Base-by-base conservation (phyloP, 2,329 filamentous ascomycete species). In the Aspergillus flavus region DNA sequence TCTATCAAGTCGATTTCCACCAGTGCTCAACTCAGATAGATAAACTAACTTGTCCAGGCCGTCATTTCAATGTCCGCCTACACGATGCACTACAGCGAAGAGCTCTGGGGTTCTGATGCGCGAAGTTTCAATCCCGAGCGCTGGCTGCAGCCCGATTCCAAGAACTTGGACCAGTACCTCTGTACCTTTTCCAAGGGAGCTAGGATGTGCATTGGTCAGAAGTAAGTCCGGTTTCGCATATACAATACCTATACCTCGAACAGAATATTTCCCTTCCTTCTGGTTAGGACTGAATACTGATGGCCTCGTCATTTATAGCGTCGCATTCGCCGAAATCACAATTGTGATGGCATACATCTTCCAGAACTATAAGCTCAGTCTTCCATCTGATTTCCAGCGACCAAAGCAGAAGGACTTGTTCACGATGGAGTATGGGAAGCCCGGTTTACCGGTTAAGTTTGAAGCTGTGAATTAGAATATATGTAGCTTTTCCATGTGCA, bases 61-160 rank as follows among this genome's bases (percentile, higher is more conserved):
- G 26, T 59, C 16, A 55, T 62, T 7, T 34, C 34, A 21, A 62
- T 62, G 28, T 62, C 61, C 11, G 61, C 61, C 10, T 55, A 62
- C 23, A 59, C 61, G 1, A 62, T 62, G 61, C 61, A 59, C 19
- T 45, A 26, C 36, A 61, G 23, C 23, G 30, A 50, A 23, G 59
- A 57, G 28, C 55, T 45, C 21, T 57, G 67, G 48, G 67, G 58
- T 4, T 53, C 59, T 6, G 53, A 61, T 52, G 59, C 53, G 1
- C 53, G 53, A 32, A 57, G 1, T 11, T 61, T 61, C 53, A 61
- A 61, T 14, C 59, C 59, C 16, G 53, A 61, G 19, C 59, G 59
- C 41, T 61, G 59, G 59, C 16, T 61, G 10, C 36, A 41, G 41
- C 34, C 50, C 11, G 59, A 48, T 3, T 56, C 59, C 23, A 57